Conservation (phyloP, 495 filamentous ascomycete genomes). For the Terfezia boudieri region DNA sequence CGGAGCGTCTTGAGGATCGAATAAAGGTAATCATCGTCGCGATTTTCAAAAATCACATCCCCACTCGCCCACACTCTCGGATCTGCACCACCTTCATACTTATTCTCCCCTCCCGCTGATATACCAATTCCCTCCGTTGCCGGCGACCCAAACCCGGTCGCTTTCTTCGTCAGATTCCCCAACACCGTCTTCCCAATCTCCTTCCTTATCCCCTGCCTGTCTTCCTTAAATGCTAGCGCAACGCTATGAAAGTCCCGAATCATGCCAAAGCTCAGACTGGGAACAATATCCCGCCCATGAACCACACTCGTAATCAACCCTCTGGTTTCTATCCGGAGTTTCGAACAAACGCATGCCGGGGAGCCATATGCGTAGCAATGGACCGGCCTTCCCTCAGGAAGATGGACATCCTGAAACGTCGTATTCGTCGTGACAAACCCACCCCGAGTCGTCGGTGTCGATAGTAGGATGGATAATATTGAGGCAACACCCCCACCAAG, state of each 20-base stretch:
- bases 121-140: constrained; percentile 5
- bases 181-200: constrained; percentile 40
- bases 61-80: constrained; percentile 3
- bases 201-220: constrained; percentile 38
- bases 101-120: constrained; percentile 27
- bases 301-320: constrained; percentile 55
- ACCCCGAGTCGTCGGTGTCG: constrained; percentile 32
- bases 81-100: constrained; percentile 3
- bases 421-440: constrained; percentile 29
- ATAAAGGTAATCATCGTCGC: constrained; percentile 50
- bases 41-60: constrained; percentile 27
- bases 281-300: constrained; percentile 51
- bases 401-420: constrained; percentile 26
- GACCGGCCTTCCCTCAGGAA: constrained; percentile 44
- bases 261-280: constrained; percentile 48
- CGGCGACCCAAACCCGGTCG: neutral
- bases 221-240: constrained; percentile 47
- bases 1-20: constrained; percentile 42
- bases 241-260: constrained; percentile 54
- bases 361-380: constrained; percentile 66
- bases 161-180: neutral
- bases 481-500: constrained; percentile 56
- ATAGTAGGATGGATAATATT: constrained; percentile 50
- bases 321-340: constrained; percentile 47
- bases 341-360: constrained; percentile 47